Evolutionary conservation across 2,329 filamentous ascomycete species (phyloP).

Genomic region (Fusarium azukiicola): DNA sequence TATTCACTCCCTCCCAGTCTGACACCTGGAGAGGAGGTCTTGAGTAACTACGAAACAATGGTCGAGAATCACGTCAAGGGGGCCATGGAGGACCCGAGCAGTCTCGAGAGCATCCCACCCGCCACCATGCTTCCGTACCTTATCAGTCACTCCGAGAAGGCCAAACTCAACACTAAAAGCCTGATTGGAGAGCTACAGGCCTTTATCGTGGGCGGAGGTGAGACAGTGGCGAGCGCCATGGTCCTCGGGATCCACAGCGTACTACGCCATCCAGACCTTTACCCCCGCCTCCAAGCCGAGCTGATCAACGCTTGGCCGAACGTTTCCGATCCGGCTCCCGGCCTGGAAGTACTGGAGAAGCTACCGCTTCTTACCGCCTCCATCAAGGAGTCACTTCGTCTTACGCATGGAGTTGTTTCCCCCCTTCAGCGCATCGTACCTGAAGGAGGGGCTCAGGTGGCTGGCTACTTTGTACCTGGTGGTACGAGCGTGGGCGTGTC

Average conservation of each 20-base stretch:
- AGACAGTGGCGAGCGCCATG: constrained; percentile 2
- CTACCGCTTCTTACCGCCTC: background rate
- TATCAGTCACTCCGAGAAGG: background rate
- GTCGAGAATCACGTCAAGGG: background rate
- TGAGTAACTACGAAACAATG: background rate
- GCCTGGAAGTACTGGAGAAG: background rate
- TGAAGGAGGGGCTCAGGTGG: background rate
- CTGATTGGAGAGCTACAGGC: background rate
- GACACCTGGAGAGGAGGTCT: background rate
- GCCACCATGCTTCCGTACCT: background rate
- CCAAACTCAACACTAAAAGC: background rate
- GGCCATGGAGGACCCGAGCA: background rate
- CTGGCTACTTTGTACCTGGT: background rate
- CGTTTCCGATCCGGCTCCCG: background rate
- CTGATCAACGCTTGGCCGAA: background rate
- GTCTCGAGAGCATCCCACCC: background rate
- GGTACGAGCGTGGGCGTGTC: background rate
- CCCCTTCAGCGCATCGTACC: background rate
- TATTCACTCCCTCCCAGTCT: background rate
- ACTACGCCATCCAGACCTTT: background rate
- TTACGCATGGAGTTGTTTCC: background rate
- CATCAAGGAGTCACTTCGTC: background rate
- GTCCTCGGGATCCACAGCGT: background rate
- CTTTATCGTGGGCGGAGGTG: background rate
- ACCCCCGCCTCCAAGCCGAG: background rate